Conservation (phyloP, 495 filamentous ascomycete species). For the Trichoderma virens region DNA sequence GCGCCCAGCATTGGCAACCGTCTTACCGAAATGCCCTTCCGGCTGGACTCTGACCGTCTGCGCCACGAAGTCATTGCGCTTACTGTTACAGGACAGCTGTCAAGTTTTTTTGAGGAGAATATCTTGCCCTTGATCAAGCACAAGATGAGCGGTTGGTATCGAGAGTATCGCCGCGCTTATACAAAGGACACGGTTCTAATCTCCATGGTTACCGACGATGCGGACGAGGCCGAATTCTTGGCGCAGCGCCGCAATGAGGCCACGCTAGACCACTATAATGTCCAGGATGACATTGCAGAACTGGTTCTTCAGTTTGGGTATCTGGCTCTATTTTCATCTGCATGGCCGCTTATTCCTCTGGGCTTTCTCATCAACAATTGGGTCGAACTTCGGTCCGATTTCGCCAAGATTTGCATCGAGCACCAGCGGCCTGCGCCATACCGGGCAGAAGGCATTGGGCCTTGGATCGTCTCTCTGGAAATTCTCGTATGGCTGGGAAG, state of each 20-base stretch:
- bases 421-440: constrained; percentile 10
- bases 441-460: constrained; percentile 14
- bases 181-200: neutral
- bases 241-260: constrained; percentile 12
- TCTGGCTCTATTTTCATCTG: constrained; percentile 14
- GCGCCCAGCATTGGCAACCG: neutral
- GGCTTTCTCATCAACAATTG: constrained; percentile 17
- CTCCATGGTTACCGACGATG: neutral
- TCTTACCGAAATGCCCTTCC: constrained; percentile 9
- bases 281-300: constrained; percentile 14
- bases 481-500: constrained; percentile 14
- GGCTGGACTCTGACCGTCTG: constrained; percentile 10
- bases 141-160: constrained; percentile 11
- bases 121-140: constrained; percentile 12
- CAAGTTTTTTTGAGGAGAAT: constrained; percentile 13
- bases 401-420: constrained; percentile 15
- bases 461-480: constrained; percentile 11
- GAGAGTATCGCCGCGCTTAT: constrained; percentile 6
- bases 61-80: constrained; percentile 15
- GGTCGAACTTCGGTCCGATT: constrained; percentile 16
- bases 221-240: constrained; percentile 2
- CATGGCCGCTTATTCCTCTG: constrained; percentile 14
- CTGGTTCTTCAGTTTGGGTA: constrained; percentile 16
- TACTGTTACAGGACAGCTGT: constrained; percentile 11
- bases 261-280: constrained; percentile 13